phyloP scores from a whole-genome alignment of 441 rosid species.

The Pelargonium cotyledonis region DNA sequence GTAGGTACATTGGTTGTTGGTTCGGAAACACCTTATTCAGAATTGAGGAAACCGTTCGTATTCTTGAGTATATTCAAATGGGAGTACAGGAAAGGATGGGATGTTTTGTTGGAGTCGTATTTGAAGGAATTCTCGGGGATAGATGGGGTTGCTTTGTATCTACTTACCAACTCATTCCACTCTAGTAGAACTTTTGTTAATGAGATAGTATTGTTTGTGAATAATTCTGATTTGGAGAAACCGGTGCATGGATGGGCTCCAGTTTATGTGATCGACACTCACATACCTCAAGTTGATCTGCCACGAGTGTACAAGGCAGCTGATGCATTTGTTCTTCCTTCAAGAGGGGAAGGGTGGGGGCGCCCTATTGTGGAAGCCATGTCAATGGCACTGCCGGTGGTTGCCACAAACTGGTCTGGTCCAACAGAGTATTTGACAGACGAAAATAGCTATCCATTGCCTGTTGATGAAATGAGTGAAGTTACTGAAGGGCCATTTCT shows the following conservation, averaged over 20 bases:
- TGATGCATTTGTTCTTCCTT: conserved; percentile 67
- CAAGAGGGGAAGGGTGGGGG: conserved; percentile 93
- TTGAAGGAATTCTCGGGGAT: conserved; percentile 49
- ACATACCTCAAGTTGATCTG: conserved; percentile 64
- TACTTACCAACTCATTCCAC: conserved; percentile 74
- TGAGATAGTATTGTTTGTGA: conserved; percentile 61
- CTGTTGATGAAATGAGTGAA: conserved; percentile 47
- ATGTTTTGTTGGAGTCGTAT: conserved; percentile 66
- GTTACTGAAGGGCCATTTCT: conserved; percentile 65
- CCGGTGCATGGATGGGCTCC: conserved; percentile 45
- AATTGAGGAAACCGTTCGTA: conserved; percentile 36
- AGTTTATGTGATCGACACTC: conserved; percentile 49
- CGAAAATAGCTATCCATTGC: conserved; percentile 61
- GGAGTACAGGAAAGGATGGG: conserved; percentile 92
- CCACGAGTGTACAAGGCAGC: conserved; percentile 71
- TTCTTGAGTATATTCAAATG: conserved; percentile 85
- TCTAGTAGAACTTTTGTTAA: conserved; percentile 53
- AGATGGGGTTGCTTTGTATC: conserved; percentile 51
- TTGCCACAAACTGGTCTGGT: conserved; percentile 80
- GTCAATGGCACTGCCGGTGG: conserved; percentile 85
- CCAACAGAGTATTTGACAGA: conserved; percentile 65
- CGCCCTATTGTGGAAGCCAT: conserved; percentile 77
- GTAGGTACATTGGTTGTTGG: conserved; percentile 48
- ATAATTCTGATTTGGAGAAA: conserved; percentile 30
- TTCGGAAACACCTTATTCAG: conserved; percentile 3